Percentiles rank a stretch among this genome's conserved stretches.
Evolutionary conservation across 129 eudicot species (phyloP).

Genomic region (Escallonia herrerae): DNA sequence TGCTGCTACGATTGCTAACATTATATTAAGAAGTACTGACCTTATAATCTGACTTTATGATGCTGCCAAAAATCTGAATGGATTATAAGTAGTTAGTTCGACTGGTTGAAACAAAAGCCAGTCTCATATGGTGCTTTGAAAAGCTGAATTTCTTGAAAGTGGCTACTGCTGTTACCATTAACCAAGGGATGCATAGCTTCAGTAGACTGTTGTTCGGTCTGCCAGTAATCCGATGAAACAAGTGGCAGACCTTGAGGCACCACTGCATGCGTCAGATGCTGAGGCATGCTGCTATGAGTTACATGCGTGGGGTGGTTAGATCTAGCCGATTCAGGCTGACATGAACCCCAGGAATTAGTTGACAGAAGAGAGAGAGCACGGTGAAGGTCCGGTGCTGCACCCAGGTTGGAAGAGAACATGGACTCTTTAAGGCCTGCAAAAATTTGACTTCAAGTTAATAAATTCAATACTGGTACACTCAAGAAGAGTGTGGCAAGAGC

Average conservation of each 20-base stretch:
- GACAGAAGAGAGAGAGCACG: constrained; percentile 99
- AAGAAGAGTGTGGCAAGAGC: neutral
- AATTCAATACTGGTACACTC: neutral
- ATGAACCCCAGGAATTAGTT: constrained; percentile 66
- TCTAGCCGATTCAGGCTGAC: constrained; percentile 28
- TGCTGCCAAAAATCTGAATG: neutral
- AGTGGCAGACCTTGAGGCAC: constrained; percentile 43
- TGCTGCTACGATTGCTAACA: neutral
- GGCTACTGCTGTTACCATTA: constrained; percentile 14
- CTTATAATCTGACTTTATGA: neutral
- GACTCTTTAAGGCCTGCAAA: constrained; percentile 52
- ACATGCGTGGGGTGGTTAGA: constrained; percentile 27
- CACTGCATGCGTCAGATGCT: constrained; percentile 23
- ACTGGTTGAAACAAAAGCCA: constrained; percentile 43
- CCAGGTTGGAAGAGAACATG: constrained; percentile 36
- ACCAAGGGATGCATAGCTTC: constrained; percentile 21
- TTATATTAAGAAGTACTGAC: neutral
- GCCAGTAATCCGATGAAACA: constrained; percentile 52
- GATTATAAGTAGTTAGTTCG: constrained; percentile 14
- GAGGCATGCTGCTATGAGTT: constrained; percentile 20
- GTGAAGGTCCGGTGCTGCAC: constrained; percentile 51
- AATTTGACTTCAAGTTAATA: neutral
- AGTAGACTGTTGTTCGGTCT: constrained; percentile 30
- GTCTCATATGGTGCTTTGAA: constrained; percentile 27
- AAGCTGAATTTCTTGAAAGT: constrained; percentile 38